Evolutionary conservation across 1,284 basidiomycete genomes (phyloP).

Genomic region (Naganishia sp.): DNA sequence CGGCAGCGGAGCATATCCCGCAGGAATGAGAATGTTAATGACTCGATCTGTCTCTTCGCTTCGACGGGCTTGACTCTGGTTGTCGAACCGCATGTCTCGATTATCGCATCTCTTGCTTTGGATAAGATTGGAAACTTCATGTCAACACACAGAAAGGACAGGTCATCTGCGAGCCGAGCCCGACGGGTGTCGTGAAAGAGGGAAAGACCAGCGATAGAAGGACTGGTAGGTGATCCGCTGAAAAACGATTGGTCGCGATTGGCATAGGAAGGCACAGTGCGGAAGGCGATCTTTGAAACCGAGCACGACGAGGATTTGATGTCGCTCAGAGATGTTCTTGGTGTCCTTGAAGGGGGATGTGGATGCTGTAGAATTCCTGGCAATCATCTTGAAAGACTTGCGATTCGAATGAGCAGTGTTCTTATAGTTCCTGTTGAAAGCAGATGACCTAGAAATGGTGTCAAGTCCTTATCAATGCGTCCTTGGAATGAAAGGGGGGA

Average conservation of each 20-base stretch:
- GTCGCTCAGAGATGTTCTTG: too few species aligned
- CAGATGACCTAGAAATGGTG: neutral
- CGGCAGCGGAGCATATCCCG: slow-evolving; percentile 5
- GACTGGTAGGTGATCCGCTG: neutral
- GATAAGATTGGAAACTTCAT: slow-evolving; percentile 1
- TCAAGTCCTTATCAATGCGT: slow-evolving; percentile 5
- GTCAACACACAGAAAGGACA: slow-evolving; percentile 16
- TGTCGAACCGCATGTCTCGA: neutral
- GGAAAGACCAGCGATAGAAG: slow-evolving; percentile 21
- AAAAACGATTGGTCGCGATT: neutral
- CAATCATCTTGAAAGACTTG: slow-evolving; percentile 8
- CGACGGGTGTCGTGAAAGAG: slow-evolving; percentile 20
- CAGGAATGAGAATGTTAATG: neutral
- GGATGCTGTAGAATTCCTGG: neutral
- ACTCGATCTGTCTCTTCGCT: neutral
- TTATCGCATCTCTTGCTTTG: slow-evolving; percentile 1
- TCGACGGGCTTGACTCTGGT: neutral
- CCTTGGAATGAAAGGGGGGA: slow-evolving; percentile 9
- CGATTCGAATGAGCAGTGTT: neutral
- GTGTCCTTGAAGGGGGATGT: neutral
- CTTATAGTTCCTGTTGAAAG: slow-evolving; percentile 1
- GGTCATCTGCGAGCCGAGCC: neutral
- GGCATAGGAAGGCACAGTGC: neutral
- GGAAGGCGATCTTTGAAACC: neutral
- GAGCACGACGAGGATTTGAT: neutral